These are phyloP conservation scores for Syzygium grande DNA, from an alignment of 345 rosid species.

Conservation along the genomic window DNA sequence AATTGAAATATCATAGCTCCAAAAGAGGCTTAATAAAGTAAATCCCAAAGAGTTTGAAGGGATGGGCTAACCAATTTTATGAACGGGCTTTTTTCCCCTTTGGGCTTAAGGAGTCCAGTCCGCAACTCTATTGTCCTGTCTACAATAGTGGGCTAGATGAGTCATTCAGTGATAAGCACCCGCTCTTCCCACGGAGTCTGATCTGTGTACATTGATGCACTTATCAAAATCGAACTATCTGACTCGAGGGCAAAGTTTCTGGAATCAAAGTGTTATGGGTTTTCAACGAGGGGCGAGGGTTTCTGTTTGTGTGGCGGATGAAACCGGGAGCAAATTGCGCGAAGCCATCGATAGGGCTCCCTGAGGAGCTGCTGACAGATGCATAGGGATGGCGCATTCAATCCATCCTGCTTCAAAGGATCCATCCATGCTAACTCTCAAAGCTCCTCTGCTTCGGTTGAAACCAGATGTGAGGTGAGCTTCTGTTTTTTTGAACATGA, in stretches of 20 bases:
- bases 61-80: too few species aligned
- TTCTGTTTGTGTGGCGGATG: fast-evolving
- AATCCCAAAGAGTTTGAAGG: fast-evolving
- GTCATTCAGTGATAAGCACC: not conserved
- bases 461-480: not conserved
- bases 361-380: not conserved
- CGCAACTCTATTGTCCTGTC: fast-evolving
- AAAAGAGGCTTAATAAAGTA: not conserved
- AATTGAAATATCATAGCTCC: fast-evolving
- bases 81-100: too few species aligned
- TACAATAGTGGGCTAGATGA: not conserved
- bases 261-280: not conserved
- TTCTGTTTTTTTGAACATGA: not conserved
- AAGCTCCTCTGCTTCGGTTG: fast-evolving
- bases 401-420: not conserved
- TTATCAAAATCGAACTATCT: not conserved
- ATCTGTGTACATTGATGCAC: too few species aligned
- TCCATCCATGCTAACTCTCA: not conserved
- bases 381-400: not conserved
- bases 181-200: not conserved
- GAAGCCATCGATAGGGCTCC: not conserved
- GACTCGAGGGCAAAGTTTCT: not conserved
- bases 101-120: not conserved
- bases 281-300: not conserved
- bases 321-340: not conserved